Evolutionary conservation across 371 early-diverging fungal species (phyloP).

Genomic region (Circinella minor): DNA sequence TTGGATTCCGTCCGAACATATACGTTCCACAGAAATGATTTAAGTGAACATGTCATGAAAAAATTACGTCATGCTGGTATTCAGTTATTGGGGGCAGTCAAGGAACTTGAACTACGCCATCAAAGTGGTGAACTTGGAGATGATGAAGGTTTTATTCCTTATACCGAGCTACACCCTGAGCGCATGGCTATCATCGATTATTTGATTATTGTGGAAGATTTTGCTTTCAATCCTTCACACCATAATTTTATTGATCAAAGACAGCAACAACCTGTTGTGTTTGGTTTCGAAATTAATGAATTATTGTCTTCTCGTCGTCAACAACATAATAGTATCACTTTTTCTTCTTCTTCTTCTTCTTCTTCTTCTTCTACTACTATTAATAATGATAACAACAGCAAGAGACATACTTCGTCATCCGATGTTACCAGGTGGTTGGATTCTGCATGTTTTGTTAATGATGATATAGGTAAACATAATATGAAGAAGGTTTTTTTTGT

Average conservation of each 20-base stretch:
- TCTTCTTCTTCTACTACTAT: too few relatives aligned
- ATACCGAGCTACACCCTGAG: slow-evolving; percentile 36
- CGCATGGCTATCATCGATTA: slow-evolving; percentile 38
- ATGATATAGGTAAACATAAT: slow-evolving; percentile 34
- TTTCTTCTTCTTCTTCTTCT: too few relatives aligned
- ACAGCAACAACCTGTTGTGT: slow-evolving; percentile 24
- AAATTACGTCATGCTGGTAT: slow-evolving; percentile 41
- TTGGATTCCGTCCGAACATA: slow-evolving; percentile 47
- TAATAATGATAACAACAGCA: background rate
- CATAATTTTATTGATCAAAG: slow-evolving; percentile 23
- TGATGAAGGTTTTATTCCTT: slow-evolving; percentile 31
- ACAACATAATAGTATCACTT: slow-evolving; percentile 8
- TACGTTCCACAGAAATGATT: slow-evolving; percentile 44
- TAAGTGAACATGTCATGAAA: slow-evolving; percentile 33
- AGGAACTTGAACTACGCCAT: slow-evolving; percentile 39
- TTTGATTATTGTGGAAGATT: slow-evolving; percentile 33
- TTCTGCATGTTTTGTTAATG: slow-evolving; percentile 32
- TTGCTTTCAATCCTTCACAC: slow-evolving; percentile 51
- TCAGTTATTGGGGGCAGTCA: slow-evolving; percentile 38
- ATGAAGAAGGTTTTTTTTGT: background rate
- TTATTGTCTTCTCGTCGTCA: slow-evolving; percentile 23
- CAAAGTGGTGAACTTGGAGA: slow-evolving; percentile 28
- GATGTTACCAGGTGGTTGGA: slow-evolving; percentile 40
- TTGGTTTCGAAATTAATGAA: slow-evolving; percentile 41
- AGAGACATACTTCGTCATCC: background rate